These are phyloP conservation scores for Fomitopsis serialis DNA, from an alignment of 768 basidiomycete genomes.

Conservation along the genomic window DNA sequence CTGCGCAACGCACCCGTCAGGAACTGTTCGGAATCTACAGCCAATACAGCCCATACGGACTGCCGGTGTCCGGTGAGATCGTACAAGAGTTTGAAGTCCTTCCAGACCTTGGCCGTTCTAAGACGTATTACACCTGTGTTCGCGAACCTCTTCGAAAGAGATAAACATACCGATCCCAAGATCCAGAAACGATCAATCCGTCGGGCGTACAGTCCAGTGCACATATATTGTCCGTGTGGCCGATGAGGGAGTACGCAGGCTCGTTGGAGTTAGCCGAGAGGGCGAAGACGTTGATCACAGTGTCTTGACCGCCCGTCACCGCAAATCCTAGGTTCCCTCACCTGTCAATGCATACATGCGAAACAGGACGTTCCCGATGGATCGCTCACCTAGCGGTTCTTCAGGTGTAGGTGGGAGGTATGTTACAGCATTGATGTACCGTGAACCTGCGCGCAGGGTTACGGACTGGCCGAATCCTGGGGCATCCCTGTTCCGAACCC, in stretches of 20 bases:
- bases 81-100: conserved; percentile 62
- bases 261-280: conserved; percentile 57
- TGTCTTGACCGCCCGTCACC: conserved; percentile 87
- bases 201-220: conserved; percentile 64
- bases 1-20: conserved; percentile 61
- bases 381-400: conserved; percentile 59
- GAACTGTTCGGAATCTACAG: conserved; percentile 67
- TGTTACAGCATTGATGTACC: conserved; percentile 78
- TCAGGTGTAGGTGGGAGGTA: conserved; percentile 67
- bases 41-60: conserved; percentile 91
- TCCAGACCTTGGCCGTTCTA: conserved; percentile 95
- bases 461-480: conserved; percentile 49
- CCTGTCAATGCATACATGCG: conserved; percentile 4
- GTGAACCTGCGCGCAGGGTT: conserved; percentile 58
- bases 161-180: conserved; percentile 85
- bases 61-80: conserved; percentile 84
- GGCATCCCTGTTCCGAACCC: conserved; percentile 52
- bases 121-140: background rate
- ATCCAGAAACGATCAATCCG: conserved; percentile 85
- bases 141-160: background rate
- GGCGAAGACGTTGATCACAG: conserved; percentile 79
- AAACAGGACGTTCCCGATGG: conserved; percentile 4
- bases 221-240: conserved; percentile 90
- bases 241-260: conserved; percentile 78
- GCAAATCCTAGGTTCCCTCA: conserved; percentile 51